A percentile compares a stretch with the other conserved stretches of the same genome.
Conservation (phyloP, 176 grass and related monocot genomes). For the Pharus latifolius region DNA sequence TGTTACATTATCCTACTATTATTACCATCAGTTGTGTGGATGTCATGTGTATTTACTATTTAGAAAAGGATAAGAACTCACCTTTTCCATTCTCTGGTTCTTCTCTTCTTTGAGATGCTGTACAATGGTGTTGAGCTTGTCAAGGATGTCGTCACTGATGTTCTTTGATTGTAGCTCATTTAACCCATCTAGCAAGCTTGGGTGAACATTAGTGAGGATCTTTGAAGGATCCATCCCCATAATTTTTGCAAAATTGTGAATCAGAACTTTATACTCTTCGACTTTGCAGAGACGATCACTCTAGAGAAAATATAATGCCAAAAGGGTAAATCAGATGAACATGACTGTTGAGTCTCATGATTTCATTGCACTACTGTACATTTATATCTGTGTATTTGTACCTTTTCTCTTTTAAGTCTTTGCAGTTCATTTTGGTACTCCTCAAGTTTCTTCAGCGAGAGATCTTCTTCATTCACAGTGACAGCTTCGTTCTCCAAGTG, state of each 20-base stretch:
- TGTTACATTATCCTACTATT: constrained; percentile 4
- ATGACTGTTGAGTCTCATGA: not conserved
- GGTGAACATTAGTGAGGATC: constrained; percentile 68
- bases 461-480: constrained; percentile 67
- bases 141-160: constrained; percentile 78
- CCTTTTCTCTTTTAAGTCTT: constrained; percentile 84
- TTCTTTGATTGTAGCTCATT: constrained; percentile 61
- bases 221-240: constrained; percentile 87
- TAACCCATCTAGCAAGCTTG: constrained; percentile 53
- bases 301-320: constrained; percentile 30
- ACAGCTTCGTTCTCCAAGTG: constrained; percentile 21
- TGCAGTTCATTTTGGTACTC: constrained; percentile 68
- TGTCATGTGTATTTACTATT: constrained; percentile 3
- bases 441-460: constrained; percentile 86
- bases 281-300: constrained; percentile 77
- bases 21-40: not conserved
- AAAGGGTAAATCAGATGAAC: not conserved
- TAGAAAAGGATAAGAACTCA: constrained; percentile 21
- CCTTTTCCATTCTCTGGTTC: constrained; percentile 79
- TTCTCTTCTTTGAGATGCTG: constrained; percentile 86
- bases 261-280: constrained; percentile 68
- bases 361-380: not conserved
- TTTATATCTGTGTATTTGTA: not conserved
- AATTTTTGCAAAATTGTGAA: constrained; percentile 50
- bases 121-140: constrained; percentile 60